Base-by-base conservation (phyloP, 345 rosid species). In the Conringia planisiliqua region DNA sequence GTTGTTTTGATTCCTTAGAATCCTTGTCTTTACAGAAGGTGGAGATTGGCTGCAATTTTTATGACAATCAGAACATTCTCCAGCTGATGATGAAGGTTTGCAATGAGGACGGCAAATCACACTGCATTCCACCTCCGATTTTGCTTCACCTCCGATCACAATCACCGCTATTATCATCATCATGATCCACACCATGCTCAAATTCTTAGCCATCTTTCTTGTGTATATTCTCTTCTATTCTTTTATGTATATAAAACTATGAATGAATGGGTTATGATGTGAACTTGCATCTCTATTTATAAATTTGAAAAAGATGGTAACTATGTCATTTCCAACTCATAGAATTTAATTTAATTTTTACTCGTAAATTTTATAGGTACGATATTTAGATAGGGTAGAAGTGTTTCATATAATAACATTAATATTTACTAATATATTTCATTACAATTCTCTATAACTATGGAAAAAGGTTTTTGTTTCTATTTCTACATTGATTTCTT, bases 61-160 rank as follows among this genome's bases (percentile, higher is more conserved):
- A 29, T 50, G 61, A 71, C 68, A 71, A 0, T 61, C 68, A 0
- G 61, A 0, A 48, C 68, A 71, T 16, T 47, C 50, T 16, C 2
- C 10, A 0, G 40, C 75, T 12, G 75, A 27, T 62, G 39, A 26
- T 7, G 8, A 26, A 0, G 1, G 0, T 50, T 26, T 0, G n/a
- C 75, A 72, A 8, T 62, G 76, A 7, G 27, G 17, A 13, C 51
- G 68, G 14, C 61, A 71, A 33, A 71, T 26, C 2, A 10, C 5
- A 29, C 2, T 50, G 10, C 76, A 72, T 38, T 61, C 30, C 3
- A 12, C 10, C 7, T 71, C 68, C 0, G 51, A 50, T 27, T 71
- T 71, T 61, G 68, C 75, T 48, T 71, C 68, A n/a, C 61, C 42
- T 50, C 13, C 13, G 8, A 27, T 50, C 4, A 62, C 32, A 26